Conservation (phyloP, 2,329 filamentous ascomycete species). For the Colletotrichum ledebouriae region DNA sequence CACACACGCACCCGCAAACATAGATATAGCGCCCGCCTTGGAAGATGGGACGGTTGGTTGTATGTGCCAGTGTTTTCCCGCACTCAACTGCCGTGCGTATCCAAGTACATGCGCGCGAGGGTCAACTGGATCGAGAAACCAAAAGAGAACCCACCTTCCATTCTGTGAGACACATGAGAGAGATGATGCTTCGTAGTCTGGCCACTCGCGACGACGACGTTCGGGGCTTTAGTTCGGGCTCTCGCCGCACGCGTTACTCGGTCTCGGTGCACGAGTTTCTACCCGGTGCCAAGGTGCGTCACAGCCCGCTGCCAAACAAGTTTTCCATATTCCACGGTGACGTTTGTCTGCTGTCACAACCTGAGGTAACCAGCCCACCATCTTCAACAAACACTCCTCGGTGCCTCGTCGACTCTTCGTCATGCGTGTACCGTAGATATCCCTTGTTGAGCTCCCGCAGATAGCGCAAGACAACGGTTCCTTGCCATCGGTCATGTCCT, state of each 20-base stretch:
- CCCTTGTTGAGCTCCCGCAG: conserved; percentile 9
- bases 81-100: not conserved
- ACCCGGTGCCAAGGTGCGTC: no score
- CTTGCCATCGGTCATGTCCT: not conserved
- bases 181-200: conserved; percentile 7
- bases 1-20: no score
- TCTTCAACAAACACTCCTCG: no score
- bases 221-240: conserved; percentile 3
- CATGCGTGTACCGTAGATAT: not conserved
- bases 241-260: conserved; percentile 8
- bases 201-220: not conserved
- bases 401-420: conserved; percentile 4
- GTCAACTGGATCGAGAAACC: conserved; percentile 4
- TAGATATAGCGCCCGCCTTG: no score
- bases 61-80: not conserved
- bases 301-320: no score
- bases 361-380: not conserved
- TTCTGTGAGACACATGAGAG: conserved; percentile 6
- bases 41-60: not conserved
- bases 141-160: not conserved
- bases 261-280: conserved; percentile 2
- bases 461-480: not conserved
- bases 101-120: no score
- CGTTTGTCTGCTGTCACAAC: no score
- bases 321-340: no score